phyloP scores from a whole-genome alignment of 768 basidiomycete genomes.

The Macrolepiota fuliginosa region DNA sequence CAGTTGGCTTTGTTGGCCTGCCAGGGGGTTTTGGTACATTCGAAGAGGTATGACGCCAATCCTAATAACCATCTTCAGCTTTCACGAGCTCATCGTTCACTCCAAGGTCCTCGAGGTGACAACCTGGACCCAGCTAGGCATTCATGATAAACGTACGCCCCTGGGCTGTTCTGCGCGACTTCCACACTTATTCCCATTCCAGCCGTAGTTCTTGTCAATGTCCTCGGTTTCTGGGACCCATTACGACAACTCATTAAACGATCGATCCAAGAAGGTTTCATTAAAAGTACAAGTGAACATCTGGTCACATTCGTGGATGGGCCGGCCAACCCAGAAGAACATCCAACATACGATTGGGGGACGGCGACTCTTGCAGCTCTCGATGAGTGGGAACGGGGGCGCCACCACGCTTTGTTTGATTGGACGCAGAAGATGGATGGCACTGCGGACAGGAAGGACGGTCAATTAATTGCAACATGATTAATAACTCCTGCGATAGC shows the following conservation, averaged over 20 bases:
- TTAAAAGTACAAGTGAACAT: constrained; percentile 54
- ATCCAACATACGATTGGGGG: constrained; percentile 78
- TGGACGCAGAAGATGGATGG: constrained; percentile 46
- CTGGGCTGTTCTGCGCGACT: background rate
- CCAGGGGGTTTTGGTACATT: constrained; percentile 96
- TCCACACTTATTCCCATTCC: background rate
- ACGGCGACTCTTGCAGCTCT: constrained; percentile 61
- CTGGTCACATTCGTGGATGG: constrained; percentile 79
- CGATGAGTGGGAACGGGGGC: constrained; percentile 50
- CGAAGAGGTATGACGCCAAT: constrained; percentile 66
- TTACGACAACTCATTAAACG: constrained; percentile 72
- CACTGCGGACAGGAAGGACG: constrained; percentile 13
- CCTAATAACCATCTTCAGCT: constrained; percentile 4
- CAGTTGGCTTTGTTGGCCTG: constrained; percentile 79
- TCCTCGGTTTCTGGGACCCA: constrained; percentile 79
- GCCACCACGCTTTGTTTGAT: constrained; percentile 35
- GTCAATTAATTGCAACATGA: constrained; percentile 17
- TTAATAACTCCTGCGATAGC: background rate
- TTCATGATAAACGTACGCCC: constrained; percentile 76
- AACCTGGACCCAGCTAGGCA: constrained; percentile 92
- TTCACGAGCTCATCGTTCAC: background rate
- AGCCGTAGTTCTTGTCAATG: constrained; percentile 89
- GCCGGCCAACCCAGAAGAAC: constrained; percentile 47
- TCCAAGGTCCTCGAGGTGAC: constrained; percentile 81
- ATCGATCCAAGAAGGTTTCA: constrained; percentile 72